A percentile compares a stretch with the other conserved stretches of the same genome.
phyloP scores from a whole-genome alignment of 345 rosid genomes.

The Salix exigua region DNA sequence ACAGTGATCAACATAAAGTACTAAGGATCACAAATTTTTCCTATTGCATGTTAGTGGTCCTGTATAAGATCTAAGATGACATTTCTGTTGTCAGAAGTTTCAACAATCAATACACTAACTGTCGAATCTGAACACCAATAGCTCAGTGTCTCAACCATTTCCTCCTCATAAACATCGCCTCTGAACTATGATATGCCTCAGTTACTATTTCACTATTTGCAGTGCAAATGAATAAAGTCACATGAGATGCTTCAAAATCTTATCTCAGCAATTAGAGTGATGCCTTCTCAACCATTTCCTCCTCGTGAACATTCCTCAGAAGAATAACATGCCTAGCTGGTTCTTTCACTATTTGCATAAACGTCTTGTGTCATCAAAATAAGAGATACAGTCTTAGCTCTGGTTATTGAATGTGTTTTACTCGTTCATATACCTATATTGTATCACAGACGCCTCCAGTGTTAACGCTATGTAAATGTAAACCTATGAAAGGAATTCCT shows the following conservation, averaged over 20 bases:
- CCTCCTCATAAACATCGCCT: background rate
- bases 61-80: background rate
- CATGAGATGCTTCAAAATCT: background rate
- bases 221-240: too few relatives aligned
- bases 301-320: background rate
- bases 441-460: too few relatives aligned
- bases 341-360: background rate
- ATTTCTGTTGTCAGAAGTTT: background rate
- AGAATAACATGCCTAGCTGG: background rate
- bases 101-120: background rate
- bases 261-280: background rate
- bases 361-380: too few relatives aligned
- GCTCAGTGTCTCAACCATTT: background rate
- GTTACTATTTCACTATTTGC: too few relatives aligned
- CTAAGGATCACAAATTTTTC: background rate
- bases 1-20: background rate
- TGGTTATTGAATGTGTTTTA: too few relatives aligned
- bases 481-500: background rate
- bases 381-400: too few relatives aligned
- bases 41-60: background rate
- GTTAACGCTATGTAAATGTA: too few relatives aligned
- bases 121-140: background rate
- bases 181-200: background rate
- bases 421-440: too few relatives aligned
- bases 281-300: background rate